Evolutionary conservation across 2,329 filamentous ascomycete species (phyloP).

Genomic region (Arachnopeziza araneosa): DNA sequence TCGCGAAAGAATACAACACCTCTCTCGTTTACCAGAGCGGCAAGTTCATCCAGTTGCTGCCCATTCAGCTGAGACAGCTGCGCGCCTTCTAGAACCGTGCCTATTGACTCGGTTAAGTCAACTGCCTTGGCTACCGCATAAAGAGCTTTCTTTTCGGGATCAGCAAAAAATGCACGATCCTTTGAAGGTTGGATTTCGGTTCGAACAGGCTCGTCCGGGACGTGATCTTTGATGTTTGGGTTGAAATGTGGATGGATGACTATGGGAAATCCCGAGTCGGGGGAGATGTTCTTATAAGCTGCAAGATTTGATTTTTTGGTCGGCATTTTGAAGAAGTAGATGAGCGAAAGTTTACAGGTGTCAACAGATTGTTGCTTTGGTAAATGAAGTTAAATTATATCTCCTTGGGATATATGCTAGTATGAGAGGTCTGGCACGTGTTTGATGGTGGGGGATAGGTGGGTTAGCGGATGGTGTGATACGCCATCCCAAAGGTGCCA

Average conservation of each 20-base stretch:
- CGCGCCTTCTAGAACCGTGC: slow-evolving; percentile 25
- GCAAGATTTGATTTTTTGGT: background rate
- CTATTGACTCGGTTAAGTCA: slow-evolving; percentile 41
- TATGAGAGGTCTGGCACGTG: too few species aligned
- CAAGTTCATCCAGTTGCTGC: slow-evolving; percentile 27
- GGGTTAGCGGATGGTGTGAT: too few species aligned
- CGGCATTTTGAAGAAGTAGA: too few species aligned
- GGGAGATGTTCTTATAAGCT: slow-evolving; percentile 23
- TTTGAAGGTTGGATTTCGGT: slow-evolving; percentile 21
- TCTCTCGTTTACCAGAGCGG: slow-evolving; percentile 29
- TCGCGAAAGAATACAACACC: slow-evolving; percentile 49
- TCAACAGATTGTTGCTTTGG: too few species aligned
- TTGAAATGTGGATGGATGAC: slow-evolving; percentile 20
- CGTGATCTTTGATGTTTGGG: slow-evolving; percentile 15
- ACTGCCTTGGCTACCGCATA: slow-evolving; percentile 34
- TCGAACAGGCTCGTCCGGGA: slow-evolving; percentile 13
- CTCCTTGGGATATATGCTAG: too few species aligned
- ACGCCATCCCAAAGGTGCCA: too few species aligned
- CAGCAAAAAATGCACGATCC: slow-evolving; percentile 38
- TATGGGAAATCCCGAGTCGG: slow-evolving; percentile 19
- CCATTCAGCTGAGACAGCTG: slow-evolving; percentile 22
- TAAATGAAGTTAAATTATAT: too few species aligned
- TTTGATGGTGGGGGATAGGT: too few species aligned
- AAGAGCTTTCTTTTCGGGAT: slow-evolving; percentile 40
- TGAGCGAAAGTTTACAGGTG: too few species aligned